These are phyloP conservation scores for Colletotrichum sojae DNA, from an alignment of 2,329 filamentous ascomycete species.

Conservation along the genomic window DNA sequence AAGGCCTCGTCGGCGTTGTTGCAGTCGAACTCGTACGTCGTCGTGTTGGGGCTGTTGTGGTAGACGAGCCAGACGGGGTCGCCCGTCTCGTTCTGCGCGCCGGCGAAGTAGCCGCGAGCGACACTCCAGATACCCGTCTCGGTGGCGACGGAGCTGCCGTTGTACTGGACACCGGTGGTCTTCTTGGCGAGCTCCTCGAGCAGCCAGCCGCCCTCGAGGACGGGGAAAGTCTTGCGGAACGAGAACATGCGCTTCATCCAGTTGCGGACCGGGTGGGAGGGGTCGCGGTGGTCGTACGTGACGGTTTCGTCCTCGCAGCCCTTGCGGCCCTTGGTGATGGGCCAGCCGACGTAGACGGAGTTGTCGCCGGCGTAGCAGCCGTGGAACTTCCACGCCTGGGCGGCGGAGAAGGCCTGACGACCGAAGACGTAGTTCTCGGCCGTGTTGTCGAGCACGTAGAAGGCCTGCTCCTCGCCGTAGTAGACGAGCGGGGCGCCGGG, in stretches of 20 bases:
- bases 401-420: conserved; percentile 72
- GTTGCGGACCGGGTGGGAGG: conserved; percentile 72
- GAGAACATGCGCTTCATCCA: conserved; percentile 74
- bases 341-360: conserved; percentile 71
- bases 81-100: conserved; percentile 65
- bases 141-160: conserved; percentile 67
- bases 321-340: conserved; percentile 64
- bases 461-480: conserved; percentile 77
- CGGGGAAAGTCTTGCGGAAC: conserved; percentile 68
- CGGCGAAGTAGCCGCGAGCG: conserved; percentile 63
- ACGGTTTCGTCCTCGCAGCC: conserved; percentile 72
- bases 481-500: conserved; percentile 72
- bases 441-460: conserved; percentile 75
- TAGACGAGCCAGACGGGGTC: conserved; percentile 67
- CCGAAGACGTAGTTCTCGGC: conserved; percentile 77
- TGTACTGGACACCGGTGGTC: conserved; percentile 64
- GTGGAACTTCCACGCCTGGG: conserved; percentile 74
- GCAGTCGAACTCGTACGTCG: conserved; percentile 72
- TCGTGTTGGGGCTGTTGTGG: conserved; percentile 62
- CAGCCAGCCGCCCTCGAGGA: conserved; percentile 71
- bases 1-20: conserved; percentile 60
- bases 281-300: conserved; percentile 73
- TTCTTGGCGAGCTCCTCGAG: conserved; percentile 70
- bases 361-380: conserved; percentile 73
- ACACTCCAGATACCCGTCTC: conserved; percentile 74